Evolutionary conservation across 371 early-diverging fungal genomes (phyloP), one percentile per base, ranked within the genome.

Genomic region (Massospora cicadina): DNA sequence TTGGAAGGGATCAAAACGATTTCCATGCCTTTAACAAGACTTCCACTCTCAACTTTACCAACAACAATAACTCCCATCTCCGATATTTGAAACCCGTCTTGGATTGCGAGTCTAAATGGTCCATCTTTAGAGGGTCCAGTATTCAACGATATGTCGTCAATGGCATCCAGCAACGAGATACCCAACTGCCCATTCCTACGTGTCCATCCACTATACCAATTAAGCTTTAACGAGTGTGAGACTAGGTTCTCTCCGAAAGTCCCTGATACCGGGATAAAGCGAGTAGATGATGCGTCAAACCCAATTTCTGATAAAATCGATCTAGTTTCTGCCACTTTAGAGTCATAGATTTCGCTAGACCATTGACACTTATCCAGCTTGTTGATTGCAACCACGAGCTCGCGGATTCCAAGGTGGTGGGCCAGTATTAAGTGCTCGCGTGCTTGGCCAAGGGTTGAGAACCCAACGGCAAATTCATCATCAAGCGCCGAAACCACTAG

Each of bases 371-470:
- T 81, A 87, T 97, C 95, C 95, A 97, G 94, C 91, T 97, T 97
- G 93, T 97, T 97, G 83, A 95, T 85, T 76, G 91, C 94, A 71
- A 97, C 93, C 67, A 97, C 90, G 75, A 97, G 86, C 85, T 95
- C 93, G 77, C 82, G 87, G 79, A 97, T 93, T 84, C 95, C 95
- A 70, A 93, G 89, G 79, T 91, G 90, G 90, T 83, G 90, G 68
- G 96, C 93, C 62, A 99, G 86, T 71, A 95, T 86, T 70, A 98
- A 93, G 89, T 98, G 99, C 83, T 98, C 98, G 83, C 98, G 95
- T 79, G 99, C 98, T 81, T 98, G 98, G 71, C 99, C 99, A 75
- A 92, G 91, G 86, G 93, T 93, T 86, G 92, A 93, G 76, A 93
- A 93, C 91, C 96, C 98, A 76, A 95, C 91, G 78, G 93, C 93